Evolutionary conservation across 345 rosid species (phyloP).

Genomic region (Psidium friedrichsthalianum): DNA sequence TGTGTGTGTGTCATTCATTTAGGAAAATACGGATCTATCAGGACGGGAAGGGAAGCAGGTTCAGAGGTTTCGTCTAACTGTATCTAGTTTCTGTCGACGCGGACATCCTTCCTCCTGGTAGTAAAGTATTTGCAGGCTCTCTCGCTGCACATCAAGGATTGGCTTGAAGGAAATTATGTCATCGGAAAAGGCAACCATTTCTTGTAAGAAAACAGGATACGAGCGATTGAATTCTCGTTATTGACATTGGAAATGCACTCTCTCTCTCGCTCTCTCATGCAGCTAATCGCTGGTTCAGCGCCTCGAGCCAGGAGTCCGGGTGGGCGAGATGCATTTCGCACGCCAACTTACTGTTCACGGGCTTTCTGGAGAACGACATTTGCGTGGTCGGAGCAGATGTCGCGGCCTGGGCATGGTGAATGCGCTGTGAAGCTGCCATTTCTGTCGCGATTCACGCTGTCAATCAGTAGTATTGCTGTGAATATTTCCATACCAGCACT

Average conservation of each 20-base stretch:
- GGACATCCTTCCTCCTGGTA: not conserved
- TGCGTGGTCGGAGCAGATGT: constrained; percentile 30
- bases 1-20: not conserved
- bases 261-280: not conserved
- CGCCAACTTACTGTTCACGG: not conserved
- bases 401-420: constrained; percentile 10
- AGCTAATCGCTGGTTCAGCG: constrained; percentile 21
- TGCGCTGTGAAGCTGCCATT: not conserved
- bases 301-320: constrained; percentile 9
- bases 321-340: constrained; percentile 15
- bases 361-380: constrained; percentile 4
- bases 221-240: not conserved
- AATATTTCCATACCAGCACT: not conserved
- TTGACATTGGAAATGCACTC: not conserved
- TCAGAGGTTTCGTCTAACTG: constrained; percentile 9
- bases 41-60: constrained; percentile 9
- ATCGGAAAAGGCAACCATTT: constrained; percentile 14
- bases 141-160: constrained; percentile 19
- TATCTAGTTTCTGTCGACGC: constrained; percentile 14
- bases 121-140: constrained; percentile 17
- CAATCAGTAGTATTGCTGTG: not conserved
- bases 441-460: not conserved
- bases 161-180: constrained; percentile 6
- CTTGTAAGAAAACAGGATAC: not conserved
- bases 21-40: constrained; percentile 33